These are phyloP conservation scores for Thermoascus crustaceus DNA, from an alignment of 2,329 filamentous ascomycete genomes.

Conservation along the genomic window DNA sequence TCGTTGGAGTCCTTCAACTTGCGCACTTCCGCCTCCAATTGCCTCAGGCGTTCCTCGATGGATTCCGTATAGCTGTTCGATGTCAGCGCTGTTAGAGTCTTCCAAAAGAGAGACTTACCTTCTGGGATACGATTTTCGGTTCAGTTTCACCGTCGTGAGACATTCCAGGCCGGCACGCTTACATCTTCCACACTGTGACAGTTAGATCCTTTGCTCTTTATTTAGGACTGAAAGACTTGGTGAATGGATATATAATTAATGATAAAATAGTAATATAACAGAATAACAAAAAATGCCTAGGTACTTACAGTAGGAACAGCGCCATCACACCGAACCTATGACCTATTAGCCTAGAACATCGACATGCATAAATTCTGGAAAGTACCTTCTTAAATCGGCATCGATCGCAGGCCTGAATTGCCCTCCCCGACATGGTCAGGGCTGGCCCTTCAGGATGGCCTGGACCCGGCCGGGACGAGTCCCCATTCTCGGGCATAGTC, in stretches of 20 bases:
- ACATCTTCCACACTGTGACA: slow-evolving; percentile 7
- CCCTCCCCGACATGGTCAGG: slow-evolving; percentile 7
- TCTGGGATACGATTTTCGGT: slow-evolving; percentile 9
- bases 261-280: background rate
- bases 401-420: slow-evolving; percentile 9
- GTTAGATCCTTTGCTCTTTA: background rate
- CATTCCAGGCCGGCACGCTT: slow-evolving; percentile 8
- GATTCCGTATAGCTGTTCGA: slow-evolving; percentile 8
- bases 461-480: background rate
- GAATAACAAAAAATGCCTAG: too few species aligned
- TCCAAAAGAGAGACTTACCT: slow-evolving; percentile 2
- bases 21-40: slow-evolving; percentile 9
- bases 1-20: slow-evolving; percentile 7
- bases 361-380: background rate
- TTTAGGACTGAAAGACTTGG: background rate
- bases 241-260: too few species aligned
- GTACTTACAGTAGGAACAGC: slow-evolving; percentile 8
- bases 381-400: slow-evolving; percentile 10
- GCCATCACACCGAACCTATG: slow-evolving; percentile 8
- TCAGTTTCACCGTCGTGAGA: slow-evolving; percentile 10
- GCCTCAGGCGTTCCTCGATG: slow-evolving; percentile 9
- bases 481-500: background rate
- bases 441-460: slow-evolving; percentile 1
- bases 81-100: background rate
- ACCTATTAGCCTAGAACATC: background rate